phyloP scores from a whole-genome alignment of 1,284 basidiomycete species.

The Ustilago nuda region DNA sequence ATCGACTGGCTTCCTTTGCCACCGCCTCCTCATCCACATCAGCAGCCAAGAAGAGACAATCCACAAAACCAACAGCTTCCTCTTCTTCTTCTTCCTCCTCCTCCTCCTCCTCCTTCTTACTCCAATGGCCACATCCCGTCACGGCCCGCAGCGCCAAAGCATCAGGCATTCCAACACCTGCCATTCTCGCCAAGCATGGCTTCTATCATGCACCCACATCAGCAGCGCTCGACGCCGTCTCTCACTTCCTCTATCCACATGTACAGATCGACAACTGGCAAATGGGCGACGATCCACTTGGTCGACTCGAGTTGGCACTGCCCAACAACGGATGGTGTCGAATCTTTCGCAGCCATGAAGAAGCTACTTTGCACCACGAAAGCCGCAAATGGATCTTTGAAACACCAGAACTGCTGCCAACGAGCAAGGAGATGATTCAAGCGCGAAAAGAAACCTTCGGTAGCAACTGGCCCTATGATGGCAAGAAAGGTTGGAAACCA shows the following conservation, averaged over 20 bases:
- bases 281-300: constrained; percentile 55
- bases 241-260: constrained; percentile 61
- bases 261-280: constrained; percentile 57
- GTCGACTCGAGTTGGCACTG: constrained; percentile 35
- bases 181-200: constrained; percentile 58
- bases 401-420: constrained; percentile 54
- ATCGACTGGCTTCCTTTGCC: constrained; percentile 49
- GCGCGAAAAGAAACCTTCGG: constrained; percentile 66
- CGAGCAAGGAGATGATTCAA: constrained; percentile 55
- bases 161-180: constrained; percentile 53
- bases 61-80: constrained; percentile 23
- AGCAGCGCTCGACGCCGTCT: constrained; percentile 49
- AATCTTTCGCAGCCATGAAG: constrained; percentile 41
- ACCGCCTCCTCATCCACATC: constrained; percentile 31
- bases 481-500: constrained; percentile 68
- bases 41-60: constrained; percentile 37
- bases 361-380: constrained; percentile 28
- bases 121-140: constrained; percentile 50
- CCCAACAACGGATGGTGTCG: constrained; percentile 53
- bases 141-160: constrained; percentile 32
- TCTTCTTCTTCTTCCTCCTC: constrained; percentile 19
- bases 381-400: constrained; percentile 42
- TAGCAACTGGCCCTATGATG: constrained; percentile 64
- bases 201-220: constrained; percentile 59
- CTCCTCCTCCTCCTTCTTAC: constrained; percentile 15